A percentile compares a stretch with the other conserved stretches of the same genome.
Conservation (phyloP, 2,329 filamentous ascomycete species). For the Aspergillus sergii region DNA sequence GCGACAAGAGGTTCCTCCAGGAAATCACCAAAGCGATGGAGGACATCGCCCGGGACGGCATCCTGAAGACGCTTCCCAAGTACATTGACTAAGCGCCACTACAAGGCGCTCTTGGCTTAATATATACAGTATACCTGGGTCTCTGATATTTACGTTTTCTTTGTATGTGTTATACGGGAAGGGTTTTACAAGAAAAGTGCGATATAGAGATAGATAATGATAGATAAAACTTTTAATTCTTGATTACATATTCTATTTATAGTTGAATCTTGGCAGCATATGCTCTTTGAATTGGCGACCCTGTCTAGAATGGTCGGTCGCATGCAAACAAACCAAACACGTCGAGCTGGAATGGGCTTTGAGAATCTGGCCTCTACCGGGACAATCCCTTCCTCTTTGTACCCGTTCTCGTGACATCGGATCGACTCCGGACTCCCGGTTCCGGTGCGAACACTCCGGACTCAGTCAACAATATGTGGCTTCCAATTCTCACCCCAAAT, state of each 20-base stretch:
- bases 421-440: too few species aligned
- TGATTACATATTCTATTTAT: background rate
- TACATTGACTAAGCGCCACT: slow-evolving; percentile 43
- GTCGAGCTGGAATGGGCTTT: background rate
- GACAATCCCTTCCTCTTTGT: background rate
- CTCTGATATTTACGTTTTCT: slow-evolving; percentile 18
- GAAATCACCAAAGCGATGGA: slow-evolving; percentile 53
- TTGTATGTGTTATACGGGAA: background rate
- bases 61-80: slow-evolving; percentile 54
- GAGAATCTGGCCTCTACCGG: background rate
- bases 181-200: slow-evolving; percentile 11
- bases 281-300: background rate
- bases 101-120: slow-evolving; percentile 8
- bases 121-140: slow-evolving; percentile 7
- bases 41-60: slow-evolving; percentile 50
- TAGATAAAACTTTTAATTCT: slow-evolving; percentile 5
- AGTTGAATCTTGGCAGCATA: background rate
- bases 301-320: background rate
- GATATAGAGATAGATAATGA: slow-evolving; percentile 25
- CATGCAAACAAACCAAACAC: background rate
- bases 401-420: background rate
- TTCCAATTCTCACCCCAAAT: too few species aligned
- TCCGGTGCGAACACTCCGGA: too few species aligned
- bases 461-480: too few species aligned
- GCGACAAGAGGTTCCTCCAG: slow-evolving; percentile 51